phyloP scores from a whole-genome alignment of 2,329 filamentous ascomycete genomes.

The Setomelanomma holmii region DNA sequence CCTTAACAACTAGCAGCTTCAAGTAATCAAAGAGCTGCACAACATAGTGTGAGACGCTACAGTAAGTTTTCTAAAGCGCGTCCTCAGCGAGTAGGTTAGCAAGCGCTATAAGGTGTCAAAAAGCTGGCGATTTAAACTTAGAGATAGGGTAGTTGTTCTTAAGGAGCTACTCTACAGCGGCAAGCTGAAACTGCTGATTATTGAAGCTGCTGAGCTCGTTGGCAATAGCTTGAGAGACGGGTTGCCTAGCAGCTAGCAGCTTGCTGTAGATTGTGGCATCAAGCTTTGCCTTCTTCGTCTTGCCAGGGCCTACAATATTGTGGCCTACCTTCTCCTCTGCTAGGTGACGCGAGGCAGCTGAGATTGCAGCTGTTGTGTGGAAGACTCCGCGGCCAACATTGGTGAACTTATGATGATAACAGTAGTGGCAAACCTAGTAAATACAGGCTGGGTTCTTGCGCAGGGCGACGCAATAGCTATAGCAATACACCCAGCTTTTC shows the following conservation, averaged over 20 bases:
- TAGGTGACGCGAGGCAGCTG: not conserved
- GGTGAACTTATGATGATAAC: no score
- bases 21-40: conserved; percentile 1
- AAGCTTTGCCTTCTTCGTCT: not conserved
- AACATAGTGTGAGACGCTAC: not conserved
- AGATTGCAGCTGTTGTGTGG: not conserved
- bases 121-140: no score
- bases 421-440: no score
- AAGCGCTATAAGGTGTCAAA: not conserved
- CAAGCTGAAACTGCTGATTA: conserved; percentile 7
- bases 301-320: not conserved
- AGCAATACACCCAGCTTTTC: no score
- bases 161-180: conserved; percentile 4
- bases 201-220: conserved; percentile 9
- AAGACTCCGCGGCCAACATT: not conserved
- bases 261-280: not conserved
- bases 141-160: no score
- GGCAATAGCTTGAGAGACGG: no score
- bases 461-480: conserved; percentile 2
- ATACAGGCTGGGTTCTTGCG: not conserved
- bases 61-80: conserved; percentile 4
- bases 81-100: conserved; percentile 4
- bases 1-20: not conserved
- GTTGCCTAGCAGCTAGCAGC: not conserved
- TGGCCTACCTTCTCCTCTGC: not conserved